Conservation (phyloP, 306 rosid genomes). For the Albizia julibrissin region DNA sequence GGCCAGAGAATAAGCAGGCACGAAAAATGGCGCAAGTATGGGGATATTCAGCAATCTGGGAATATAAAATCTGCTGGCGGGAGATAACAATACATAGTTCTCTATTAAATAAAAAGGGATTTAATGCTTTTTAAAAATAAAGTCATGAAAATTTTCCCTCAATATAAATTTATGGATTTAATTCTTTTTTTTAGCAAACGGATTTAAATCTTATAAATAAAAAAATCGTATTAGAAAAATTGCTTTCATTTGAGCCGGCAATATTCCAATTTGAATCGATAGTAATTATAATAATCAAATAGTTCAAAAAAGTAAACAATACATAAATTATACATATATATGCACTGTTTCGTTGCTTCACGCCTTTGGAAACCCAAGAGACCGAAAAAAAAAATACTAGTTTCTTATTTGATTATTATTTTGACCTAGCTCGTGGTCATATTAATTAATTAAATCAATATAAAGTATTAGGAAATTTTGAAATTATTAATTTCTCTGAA, state of each 20-base stretch:
- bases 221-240: neutral
- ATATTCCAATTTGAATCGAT: neutral
- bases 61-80: neutral
- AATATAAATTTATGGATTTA: neutral
- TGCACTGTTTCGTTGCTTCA: slow-evolving; percentile 3
- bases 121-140: too few species aligned
- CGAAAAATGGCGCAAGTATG: neutral
- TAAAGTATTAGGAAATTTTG: neutral
- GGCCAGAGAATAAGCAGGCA: neutral
- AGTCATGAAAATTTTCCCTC: too few species aligned
- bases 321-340: neutral
- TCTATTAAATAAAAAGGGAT: neutral
- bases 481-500: neutral
- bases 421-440: neutral
- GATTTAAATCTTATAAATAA: neutral
- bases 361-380: neutral
- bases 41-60: neutral
- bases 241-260: neutral
- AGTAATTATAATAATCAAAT: neutral
- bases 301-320: neutral
- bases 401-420: neutral
- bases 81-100: neutral
- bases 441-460: neutral
- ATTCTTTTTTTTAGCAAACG: too few species aligned
- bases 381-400: neutral